Conservation (phyloP, 2,329 filamentous ascomycete genomes). For the Pseudocercospora eumusae region DNA sequence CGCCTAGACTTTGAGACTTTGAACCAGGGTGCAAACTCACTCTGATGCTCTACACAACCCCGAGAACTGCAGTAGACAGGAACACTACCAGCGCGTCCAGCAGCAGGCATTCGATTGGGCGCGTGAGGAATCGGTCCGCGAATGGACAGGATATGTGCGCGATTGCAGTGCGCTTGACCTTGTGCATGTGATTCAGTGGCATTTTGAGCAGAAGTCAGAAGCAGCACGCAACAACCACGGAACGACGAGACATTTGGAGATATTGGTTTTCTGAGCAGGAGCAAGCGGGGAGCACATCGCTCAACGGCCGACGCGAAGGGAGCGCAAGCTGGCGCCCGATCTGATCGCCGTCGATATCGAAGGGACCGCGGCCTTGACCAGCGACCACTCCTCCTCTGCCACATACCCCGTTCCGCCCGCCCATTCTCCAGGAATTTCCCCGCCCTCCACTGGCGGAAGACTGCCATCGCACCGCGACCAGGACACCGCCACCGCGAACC, state of each 20-base stretch:
- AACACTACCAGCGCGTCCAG: not conserved
- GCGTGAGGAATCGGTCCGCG: not conserved
- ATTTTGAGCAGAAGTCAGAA: not conserved
- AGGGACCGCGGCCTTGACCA: constrained; percentile 15
- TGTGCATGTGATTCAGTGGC: not conserved
- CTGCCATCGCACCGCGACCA: not conserved
- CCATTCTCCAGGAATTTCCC: not conserved
- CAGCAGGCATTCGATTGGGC: not conserved
- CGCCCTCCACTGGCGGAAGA: not conserved
- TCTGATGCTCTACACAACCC: not conserved
- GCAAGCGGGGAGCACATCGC: not conserved
- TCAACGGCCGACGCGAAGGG: not conserved
- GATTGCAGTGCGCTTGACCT: not conserved
- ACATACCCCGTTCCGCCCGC: constrained; percentile 9
- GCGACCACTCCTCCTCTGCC: constrained; percentile 20
- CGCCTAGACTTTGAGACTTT: not conserved
- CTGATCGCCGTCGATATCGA: constrained; percentile 16
- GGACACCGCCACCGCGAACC: not conserved
- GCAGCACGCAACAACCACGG: not conserved
- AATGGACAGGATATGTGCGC: not conserved
- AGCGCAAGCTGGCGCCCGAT: constrained; percentile 10
- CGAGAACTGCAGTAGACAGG: not conserved
- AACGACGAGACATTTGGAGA: not conserved
- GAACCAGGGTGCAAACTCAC: not conserved
- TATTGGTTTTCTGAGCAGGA: not conserved